Percentiles rank a stretch among this genome's conserved stretches.
phyloP scores from a whole-genome alignment of 257 asterid genomes.

The Cinchona pubescens region DNA sequence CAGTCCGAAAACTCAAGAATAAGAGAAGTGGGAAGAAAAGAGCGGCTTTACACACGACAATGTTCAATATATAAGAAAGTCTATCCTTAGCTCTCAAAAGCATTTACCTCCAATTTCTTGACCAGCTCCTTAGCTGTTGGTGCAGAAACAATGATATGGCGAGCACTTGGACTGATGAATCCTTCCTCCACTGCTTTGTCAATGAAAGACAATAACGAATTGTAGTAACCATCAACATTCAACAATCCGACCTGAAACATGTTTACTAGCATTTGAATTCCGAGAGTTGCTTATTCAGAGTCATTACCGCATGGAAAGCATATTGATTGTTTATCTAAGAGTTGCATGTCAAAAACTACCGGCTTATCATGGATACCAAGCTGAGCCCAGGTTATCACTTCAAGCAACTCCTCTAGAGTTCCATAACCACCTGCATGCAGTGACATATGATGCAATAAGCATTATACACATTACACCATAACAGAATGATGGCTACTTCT shows the following conservation, averaged over 20 bases:
- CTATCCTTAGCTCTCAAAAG: not conserved
- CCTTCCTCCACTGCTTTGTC: constrained; percentile 96
- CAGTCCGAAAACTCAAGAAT: not conserved
- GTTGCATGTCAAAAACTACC: constrained; percentile 34
- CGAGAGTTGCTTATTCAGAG: not conserved
- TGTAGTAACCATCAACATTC: constrained; percentile 88
- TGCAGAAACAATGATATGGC: constrained; percentile 88
- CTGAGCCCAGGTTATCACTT: constrained; percentile 98
- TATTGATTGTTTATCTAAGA: not conserved
- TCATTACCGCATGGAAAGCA: not conserved
- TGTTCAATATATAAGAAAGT: not conserved
- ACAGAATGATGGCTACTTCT: not conserved
- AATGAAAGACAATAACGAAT: constrained; percentile 70
- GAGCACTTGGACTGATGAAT: constrained; percentile 78
- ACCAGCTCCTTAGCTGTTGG: constrained; percentile 77
- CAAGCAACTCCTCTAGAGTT: constrained; percentile 91
- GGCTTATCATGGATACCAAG: constrained; percentile 98
- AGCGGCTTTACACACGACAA: not conserved
- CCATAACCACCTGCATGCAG: constrained; percentile 86
- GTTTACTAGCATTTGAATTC: not conserved
- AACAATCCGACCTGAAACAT: constrained; percentile 78
- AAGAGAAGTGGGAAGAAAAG: not conserved
- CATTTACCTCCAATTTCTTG: constrained; percentile 78
- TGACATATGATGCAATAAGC: not conserved
- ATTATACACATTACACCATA: not conserved